Conservation (phyloP, 768 basidiomycete species). For the Mrakia blollopis region DNA sequence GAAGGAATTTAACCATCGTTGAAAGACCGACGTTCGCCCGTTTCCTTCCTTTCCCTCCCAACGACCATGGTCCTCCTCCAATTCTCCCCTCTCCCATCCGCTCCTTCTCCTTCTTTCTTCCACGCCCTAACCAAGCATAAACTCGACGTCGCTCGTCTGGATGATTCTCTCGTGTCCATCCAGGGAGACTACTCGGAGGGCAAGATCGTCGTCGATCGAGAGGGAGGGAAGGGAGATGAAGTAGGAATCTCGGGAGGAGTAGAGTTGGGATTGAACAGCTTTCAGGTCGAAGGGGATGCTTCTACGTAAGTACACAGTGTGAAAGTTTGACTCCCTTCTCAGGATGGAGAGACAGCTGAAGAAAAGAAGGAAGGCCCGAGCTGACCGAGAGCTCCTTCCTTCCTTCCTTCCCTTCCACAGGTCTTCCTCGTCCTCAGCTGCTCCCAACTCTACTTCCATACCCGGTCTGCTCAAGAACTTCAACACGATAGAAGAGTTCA, state of each 20-base stretch:
- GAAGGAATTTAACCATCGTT: no score
- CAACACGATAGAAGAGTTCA: constrained; percentile 97
- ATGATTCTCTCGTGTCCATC: constrained; percentile 63
- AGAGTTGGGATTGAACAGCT: constrained; percentile 55
- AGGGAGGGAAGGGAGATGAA: constrained; percentile 53
- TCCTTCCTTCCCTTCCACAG: background rate
- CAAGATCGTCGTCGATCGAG: constrained; percentile 64
- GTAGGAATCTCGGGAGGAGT: constrained; percentile 64
- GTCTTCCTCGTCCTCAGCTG: background rate
- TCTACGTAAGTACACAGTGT: constrained; percentile 47
- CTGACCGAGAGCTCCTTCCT: background rate
- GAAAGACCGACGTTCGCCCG: no score
- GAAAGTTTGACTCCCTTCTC: background rate
- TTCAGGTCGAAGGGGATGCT: constrained; percentile 46
- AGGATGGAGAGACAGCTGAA: background rate
- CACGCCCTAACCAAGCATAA: constrained; percentile 81
- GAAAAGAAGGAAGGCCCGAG: background rate
- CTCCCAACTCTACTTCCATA: constrained; percentile 41
- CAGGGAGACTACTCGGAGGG: constrained; percentile 66
- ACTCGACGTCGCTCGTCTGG: constrained; percentile 80
- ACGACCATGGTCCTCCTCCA: constrained; percentile 54
- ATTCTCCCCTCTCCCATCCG: constrained; percentile 80
- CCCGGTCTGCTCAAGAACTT: constrained; percentile 80
- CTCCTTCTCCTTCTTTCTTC: constrained; percentile 90
- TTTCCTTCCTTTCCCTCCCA: no score